Evolutionary conservation across 2,329 filamentous ascomycete species (phyloP).

Genomic region (Neurospora sp.): DNA sequence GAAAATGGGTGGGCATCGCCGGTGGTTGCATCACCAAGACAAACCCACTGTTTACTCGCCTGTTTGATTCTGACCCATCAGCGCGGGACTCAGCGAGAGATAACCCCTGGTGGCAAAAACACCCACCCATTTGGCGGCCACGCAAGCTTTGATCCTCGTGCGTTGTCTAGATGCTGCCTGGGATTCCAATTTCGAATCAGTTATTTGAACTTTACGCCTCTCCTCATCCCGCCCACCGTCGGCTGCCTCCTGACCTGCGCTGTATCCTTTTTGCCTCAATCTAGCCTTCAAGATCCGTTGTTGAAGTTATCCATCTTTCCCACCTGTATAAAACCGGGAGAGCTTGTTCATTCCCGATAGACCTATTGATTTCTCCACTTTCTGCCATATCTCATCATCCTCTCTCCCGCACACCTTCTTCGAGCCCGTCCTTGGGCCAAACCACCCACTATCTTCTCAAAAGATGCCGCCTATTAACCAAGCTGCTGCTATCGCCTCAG

Average conservation of each 20-base stretch:
- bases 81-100: not conserved
- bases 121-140: not conserved
- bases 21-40: not conserved
- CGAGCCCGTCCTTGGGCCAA: not conserved
- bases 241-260: not conserved
- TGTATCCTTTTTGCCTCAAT: not conserved
- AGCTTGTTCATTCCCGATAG: not conserved
- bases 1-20: not conserved
- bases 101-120: not conserved
- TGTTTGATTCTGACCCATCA: not conserved
- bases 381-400: not conserved
- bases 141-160: not conserved
- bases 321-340: not conserved
- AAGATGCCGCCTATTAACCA: constrained; percentile 48
- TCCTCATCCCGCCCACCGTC: not conserved
- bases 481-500: constrained; percentile 41
- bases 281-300: not conserved
- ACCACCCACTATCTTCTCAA: constrained; percentile 8
- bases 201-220: not conserved
- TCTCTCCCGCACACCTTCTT: not conserved
- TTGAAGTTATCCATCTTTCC: not conserved
- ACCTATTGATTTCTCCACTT: not conserved
- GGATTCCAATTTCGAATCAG: not conserved
- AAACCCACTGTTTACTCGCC: not conserved
- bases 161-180: not conserved